These are phyloP conservation scores for Neurospora sp. DNA, from an alignment of 495 filamentous ascomycete species.

Conservation along the genomic window DNA sequence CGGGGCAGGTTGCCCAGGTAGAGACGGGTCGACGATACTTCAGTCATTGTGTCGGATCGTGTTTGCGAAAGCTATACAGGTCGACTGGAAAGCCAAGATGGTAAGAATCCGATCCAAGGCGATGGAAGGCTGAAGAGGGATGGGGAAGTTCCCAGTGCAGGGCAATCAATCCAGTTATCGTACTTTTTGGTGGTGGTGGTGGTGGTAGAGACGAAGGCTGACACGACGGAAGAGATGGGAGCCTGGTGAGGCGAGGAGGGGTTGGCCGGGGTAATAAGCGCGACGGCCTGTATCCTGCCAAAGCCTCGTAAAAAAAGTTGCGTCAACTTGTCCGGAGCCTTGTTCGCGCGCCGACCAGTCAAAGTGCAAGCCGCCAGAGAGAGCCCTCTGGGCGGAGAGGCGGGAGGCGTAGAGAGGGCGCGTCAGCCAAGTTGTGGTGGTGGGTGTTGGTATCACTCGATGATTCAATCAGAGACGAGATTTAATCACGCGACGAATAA, in stretches of 20 bases:
- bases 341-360: not conserved
- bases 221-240: not conserved
- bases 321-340: not conserved
- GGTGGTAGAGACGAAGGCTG: not conserved
- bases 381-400: not conserved
- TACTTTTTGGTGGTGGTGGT: not conserved
- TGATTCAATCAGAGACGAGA: not conserved
- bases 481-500: not conserved
- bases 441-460: not conserved
- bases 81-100: slow-evolving; percentile 6
- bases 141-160: not conserved
- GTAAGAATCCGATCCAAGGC: not conserved
- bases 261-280: not conserved
- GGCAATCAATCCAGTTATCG: not conserved
- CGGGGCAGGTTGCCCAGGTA: slow-evolving; percentile 97
- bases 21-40: slow-evolving; percentile 86
- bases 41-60: slow-evolving; percentile 40
- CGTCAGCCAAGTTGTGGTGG: not conserved
- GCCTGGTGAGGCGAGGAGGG: not conserved
- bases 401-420: not conserved
- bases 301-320: not conserved
- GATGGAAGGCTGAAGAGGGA: not conserved
- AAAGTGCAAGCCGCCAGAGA: not conserved
- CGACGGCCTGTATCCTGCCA: not conserved
- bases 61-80: not conserved